A percentile compares a stretch with the other conserved stretches of the same genome.
Evolutionary conservation across 139 green algal genomes (phyloP).

Genomic region (Penium margaritaceum): DNA sequence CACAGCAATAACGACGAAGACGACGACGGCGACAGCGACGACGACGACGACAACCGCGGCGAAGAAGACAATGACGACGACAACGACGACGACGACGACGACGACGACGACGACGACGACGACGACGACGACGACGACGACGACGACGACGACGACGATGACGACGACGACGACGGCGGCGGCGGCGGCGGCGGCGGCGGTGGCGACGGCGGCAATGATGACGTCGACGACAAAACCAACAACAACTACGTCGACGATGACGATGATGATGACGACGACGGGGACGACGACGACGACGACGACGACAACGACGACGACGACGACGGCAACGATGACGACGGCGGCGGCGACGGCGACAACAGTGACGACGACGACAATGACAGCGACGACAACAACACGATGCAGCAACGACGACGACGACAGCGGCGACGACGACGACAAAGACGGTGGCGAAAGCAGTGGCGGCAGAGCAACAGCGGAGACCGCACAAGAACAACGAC

Average conservation of each 20-base stretch:
- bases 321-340: background rate
- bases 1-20: too few species aligned
- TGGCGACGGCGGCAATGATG: too few species aligned
- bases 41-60: too few species aligned
- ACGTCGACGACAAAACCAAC: too few species aligned
- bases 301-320: background rate
- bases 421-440: background rate
- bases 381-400: too few species aligned
- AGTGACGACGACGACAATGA: background rate
- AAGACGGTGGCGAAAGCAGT: too few species aligned
- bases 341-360: background rate
- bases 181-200: too few species aligned
- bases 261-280: background rate
- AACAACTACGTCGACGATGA: too few species aligned
- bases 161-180: background rate
- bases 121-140: constrained; percentile 40
- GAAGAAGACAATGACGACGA: too few species aligned
- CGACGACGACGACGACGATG: background rate
- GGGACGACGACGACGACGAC: background rate
- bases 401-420: background rate
- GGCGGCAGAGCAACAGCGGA: too few species aligned
- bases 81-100: background rate
- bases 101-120: constrained; percentile 34
- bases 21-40: too few species aligned
- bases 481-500: too few species aligned